Percentiles rank a stretch among this genome's conserved stretches.
Conservation (phyloP, 164 flowering plant genomes). For the Platanus orientalis region DNA sequence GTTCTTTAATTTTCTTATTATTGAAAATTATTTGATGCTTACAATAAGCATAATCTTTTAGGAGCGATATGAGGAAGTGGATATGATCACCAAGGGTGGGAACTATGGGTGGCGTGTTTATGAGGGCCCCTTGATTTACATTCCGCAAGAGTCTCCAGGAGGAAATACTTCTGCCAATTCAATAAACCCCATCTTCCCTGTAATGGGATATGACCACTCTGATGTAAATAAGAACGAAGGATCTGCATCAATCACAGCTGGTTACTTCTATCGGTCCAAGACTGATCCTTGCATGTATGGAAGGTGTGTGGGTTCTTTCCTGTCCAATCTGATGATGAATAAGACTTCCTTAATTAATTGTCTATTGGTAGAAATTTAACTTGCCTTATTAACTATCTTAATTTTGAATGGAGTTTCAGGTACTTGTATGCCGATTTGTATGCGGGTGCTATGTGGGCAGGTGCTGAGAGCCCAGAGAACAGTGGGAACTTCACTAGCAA, state of each 20-base stretch:
- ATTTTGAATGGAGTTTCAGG: constrained; percentile 36
- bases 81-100: constrained; percentile 71
- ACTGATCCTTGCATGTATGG: constrained; percentile 88
- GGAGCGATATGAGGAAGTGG: constrained; percentile 83
- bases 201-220: constrained; percentile 75
- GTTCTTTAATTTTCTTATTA: too few species aligned
- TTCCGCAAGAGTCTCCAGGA: constrained; percentile 45
- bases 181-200: constrained; percentile 59
- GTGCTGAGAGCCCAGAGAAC: constrained; percentile 57
- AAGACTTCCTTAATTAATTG: too few species aligned
- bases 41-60: constrained; percentile 15
- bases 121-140: constrained; percentile 55
- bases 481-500: constrained; percentile 63
- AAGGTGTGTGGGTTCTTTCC: constrained; percentile 44
- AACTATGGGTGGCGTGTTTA: constrained; percentile 87
- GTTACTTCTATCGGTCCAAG: constrained; percentile 63
- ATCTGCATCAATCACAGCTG: constrained; percentile 83
- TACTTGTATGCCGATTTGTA: constrained; percentile 80
- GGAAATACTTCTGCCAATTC: constrained; percentile 52
- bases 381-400: neutral
- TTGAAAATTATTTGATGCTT: neutral
- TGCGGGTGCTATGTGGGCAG: constrained; percentile 62
- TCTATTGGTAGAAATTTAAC: neutral
- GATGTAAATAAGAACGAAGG: constrained; percentile 53
- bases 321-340: neutral